Base-by-base conservation (phyloP, 1,284 basidiomycete genomes). In the Rhodofomes roseus region DNA sequence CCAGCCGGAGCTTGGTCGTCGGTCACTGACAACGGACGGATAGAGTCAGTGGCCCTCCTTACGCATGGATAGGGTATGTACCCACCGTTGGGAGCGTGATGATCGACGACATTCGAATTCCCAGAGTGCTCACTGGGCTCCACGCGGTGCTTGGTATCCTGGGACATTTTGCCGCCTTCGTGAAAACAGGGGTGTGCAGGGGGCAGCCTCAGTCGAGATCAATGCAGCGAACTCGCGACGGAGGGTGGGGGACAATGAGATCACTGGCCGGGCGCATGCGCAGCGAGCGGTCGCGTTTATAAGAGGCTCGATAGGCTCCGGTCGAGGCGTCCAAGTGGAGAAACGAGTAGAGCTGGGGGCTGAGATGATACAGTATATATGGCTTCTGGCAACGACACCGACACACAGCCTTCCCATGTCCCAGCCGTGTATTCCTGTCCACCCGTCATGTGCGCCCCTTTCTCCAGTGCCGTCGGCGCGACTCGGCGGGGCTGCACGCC, bases 101-200 rank as follows among this genome's bases (percentile, higher is more conserved):
- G 90, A 71, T 93, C 90, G 11, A 92, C 90, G 44, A 92, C 90
- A 66, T 91, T 88, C 46, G 81, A 90, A 66, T 91, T 88, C 46
- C 81, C 82, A 62, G 76, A 74, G 12, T 63, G 66, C 14, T 63
- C 65, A 63, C 66, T 68, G 18, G 68, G 63, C 36, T 60, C 56
- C 14, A 66, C 54, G 58, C 70, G 70, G 63, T 67, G 61, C 63
- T 72, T 72, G 39, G 59, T 62, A 62, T 72, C 71, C 52, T 40
- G 56, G 23, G 52, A 60, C 52, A 51, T 56, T 14, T 4, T 34
- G 31, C 31, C 11, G 31, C 31, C 31, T 34, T 34, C 31, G 4
- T 34, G 54, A 12, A 56, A 14, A 52, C 36, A 16, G 25, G 37
- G 29, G 36, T 16, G 27, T 23, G 2, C 18, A 53, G 23, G n/a